These are phyloP conservation scores for Penstemon davidsonii DNA, from an alignment of 257 asterid genomes.

Conservation along the genomic window DNA sequence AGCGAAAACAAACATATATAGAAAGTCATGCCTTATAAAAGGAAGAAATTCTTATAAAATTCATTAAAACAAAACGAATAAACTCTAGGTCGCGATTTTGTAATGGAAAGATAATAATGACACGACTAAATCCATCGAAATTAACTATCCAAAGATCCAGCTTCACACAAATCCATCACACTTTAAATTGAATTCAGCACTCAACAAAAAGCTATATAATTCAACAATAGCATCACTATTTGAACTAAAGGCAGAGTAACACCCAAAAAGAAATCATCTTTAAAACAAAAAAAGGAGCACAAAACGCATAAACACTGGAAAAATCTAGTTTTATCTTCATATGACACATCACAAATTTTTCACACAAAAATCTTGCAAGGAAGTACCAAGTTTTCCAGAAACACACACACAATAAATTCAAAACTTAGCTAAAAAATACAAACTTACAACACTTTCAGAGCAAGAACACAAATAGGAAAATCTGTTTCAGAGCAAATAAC, in stretches of 20 bases:
- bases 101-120: not conserved
- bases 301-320: not conserved
- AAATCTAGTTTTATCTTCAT: constrained; percentile 8
- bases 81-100: not conserved
- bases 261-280: not conserved
- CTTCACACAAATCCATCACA: not conserved
- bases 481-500: constrained; percentile 17
- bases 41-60: not conserved
- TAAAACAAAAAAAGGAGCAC: not conserved
- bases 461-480: constrained; percentile 20
- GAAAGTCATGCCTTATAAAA: not conserved
- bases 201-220: not conserved
- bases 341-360: not conserved
- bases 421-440: constrained; percentile 4
- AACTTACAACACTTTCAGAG: constrained; percentile 11
- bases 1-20: not conserved
- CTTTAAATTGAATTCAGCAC: not conserved
- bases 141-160: not conserved
- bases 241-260: not conserved
- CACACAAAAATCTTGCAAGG: not conserved
- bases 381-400: not conserved
- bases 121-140: constrained; percentile 6
- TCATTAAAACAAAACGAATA: not conserved
- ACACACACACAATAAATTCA: constrained; percentile 10
- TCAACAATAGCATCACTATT: constrained; percentile 9